Percentiles rank a stretch among this genome's conserved stretches.
Evolutionary conservation across 208 protist species (phyloP).

Genomic region (Leishmania tarentolae): DNA sequence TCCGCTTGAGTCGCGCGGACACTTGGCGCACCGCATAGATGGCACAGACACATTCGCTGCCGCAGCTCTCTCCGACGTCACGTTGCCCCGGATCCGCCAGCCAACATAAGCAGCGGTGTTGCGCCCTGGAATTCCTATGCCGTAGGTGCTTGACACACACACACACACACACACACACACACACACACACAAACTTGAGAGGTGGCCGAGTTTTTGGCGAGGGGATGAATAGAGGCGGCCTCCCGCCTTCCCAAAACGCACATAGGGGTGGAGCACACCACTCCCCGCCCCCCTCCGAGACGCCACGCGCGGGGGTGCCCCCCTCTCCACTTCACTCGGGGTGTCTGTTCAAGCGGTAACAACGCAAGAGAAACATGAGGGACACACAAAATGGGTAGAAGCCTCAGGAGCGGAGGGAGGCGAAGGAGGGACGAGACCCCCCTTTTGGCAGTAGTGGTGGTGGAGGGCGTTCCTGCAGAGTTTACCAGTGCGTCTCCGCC

Average conservation of each 20-base stretch:
- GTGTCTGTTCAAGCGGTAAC: neutral
- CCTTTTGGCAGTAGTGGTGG: neutral
- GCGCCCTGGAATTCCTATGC: neutral
- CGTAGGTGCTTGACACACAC: neutral
- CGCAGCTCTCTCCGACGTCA: neutral
- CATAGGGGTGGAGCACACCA: too few species aligned
- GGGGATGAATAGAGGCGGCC: neutral
- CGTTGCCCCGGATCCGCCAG: too few species aligned
- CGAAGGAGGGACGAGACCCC: neutral
- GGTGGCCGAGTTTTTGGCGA: neutral
- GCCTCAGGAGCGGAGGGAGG: neutral
- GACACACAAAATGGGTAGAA: neutral
- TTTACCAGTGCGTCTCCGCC: too few species aligned
- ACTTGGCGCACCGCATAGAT: neutral
- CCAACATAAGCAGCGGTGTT: neutral
- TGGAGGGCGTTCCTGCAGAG: neutral
- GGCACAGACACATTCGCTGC: neutral
- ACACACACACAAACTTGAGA: too few species aligned
- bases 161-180: too few species aligned
- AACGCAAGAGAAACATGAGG: neutral
- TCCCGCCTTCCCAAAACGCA: neutral
- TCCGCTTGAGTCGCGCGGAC: too few species aligned
- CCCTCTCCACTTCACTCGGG: neutral
- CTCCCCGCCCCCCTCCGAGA: too few species aligned
- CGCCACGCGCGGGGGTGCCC: too few species aligned